Evolutionary conservation across 441 rosid genomes (phyloP), one percentile per base, ranked within the genome.

Genomic region (Erodium chrysanthum): DNA sequence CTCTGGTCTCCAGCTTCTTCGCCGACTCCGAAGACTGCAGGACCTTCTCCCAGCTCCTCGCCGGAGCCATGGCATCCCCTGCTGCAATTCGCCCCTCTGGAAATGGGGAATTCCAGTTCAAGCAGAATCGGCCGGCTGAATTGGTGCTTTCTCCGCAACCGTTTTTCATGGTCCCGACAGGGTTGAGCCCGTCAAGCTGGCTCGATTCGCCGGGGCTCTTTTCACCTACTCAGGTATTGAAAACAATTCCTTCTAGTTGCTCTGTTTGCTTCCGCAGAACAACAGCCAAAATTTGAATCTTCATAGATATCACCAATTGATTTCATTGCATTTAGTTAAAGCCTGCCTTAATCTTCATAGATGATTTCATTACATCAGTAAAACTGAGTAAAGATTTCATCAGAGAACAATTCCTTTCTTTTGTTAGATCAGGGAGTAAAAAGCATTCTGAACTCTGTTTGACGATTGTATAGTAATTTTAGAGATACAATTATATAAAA

Each of bases 21-120:
- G 25, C 93, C 42, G 96, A 84, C 67, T 74, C 87, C 80, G 93
- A 88, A 33, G 96, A 90, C 76, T 84, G 71, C 44, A 87, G 78
- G 79, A 85, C 96, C 71, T 90, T 90, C 79, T 90, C 96, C 71
- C 94, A 90, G 81, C 92, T 90, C 1, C 96, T 90, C 22, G 85
- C 94, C 12, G 92, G 96, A 63, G 93, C 95, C 66, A 83, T 86
- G 87, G 69, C 81, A 70, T 85, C 96, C 66, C 91, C 92, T 0
- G 77, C 81, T 0, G 69, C 79, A n/a, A 15, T 15, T 46, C n/a
- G n/a, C n/a, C 54, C 5, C 64, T 17, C 68, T 68, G 79, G 66
- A 44, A 84, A 77, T 21, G 71, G 65, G 40, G 86, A 80, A 70
- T 78, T 70, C 66, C 87, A 89, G 73, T 82, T 80, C 78, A 86